Evolutionary conservation across 2,329 filamentous ascomycete species (phyloP), one percentile per base, ranked within the genome.

Genomic region (Neofusicoccum parvum): DNA sequence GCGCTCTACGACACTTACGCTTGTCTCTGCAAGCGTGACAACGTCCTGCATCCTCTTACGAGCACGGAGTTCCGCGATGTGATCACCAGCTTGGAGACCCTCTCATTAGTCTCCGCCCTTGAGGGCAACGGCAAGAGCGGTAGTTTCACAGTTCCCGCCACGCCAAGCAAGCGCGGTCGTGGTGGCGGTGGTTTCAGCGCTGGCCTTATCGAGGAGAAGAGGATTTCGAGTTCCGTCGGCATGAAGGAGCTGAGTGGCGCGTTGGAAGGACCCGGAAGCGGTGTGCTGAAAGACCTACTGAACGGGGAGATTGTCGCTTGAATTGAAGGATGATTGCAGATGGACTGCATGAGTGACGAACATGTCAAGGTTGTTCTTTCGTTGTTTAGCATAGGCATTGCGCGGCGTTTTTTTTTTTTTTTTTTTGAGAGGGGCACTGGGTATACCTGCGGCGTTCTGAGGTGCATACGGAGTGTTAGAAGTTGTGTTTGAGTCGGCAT

Each of bases 41-140:
- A 93, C n/a, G 84, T 96, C 10, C 85, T 99, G 2, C 93, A 97
- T 70, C 92, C 94, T 0, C 86, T 99, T 2, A 95, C 92, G 1
- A 90, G 87, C 72, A 95, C 92, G 5, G 95, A 99, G 77, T 99
- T 99, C 78, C 88, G 93, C 66, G 95, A 99, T 78, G 94, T 99
- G 5, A 84, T 97, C 20, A 89, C 90, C 41, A 96, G 92, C 71
- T 80, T 99, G 62, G 95, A 99, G 80, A 95, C 94, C 0, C 80
- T 97, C 53, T 94, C 92, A 1, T 81, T 98, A 23, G 85, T 97
- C 5, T 84, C 90, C 76, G 78, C 89, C 79, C 73, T 91, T 80
- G 74, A 92, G 85, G 81, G 79, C 69, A 75, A 86, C 49, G 80
- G 87, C 37, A 87, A 88, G 68, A 85, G 87, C 32, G 50, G 58